phyloP scores from a whole-genome alignment of 2,329 filamentous ascomycete species.

The Fusarium neocosmosporiellum region DNA sequence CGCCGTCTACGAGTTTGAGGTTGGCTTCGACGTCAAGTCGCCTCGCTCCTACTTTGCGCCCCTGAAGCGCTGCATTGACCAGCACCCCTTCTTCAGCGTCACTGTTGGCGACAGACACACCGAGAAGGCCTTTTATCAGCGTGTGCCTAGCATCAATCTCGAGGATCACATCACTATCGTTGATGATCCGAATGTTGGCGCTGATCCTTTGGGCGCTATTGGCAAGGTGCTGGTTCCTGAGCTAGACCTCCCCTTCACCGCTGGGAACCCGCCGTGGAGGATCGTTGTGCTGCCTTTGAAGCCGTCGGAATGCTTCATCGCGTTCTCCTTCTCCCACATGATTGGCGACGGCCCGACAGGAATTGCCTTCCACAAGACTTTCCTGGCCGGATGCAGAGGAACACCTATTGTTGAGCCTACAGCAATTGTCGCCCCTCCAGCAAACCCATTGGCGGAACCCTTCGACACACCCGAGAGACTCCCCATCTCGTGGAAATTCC shows the following conservation, averaged over 20 bases:
- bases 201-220: conserved; percentile 6
- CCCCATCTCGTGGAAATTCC: conserved; percentile 38
- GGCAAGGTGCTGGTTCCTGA: conserved; percentile 20
- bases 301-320: conserved; percentile 25
- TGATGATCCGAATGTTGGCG: neutral
- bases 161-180: conserved; percentile 32
- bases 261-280: conserved; percentile 38
- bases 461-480: conserved; percentile 41
- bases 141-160: conserved; percentile 26
- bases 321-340: conserved; percentile 37
- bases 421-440: conserved; percentile 3
- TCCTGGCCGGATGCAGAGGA: conserved; percentile 24
- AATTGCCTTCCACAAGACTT: conserved; percentile 36
- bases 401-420: neutral
- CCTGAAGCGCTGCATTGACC: conserved; percentile 29
- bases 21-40: conserved; percentile 4
- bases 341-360: conserved; percentile 41
- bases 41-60: conserved; percentile 25
- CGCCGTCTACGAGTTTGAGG: conserved; percentile 29
- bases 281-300: conserved; percentile 31
- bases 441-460: conserved; percentile 17
- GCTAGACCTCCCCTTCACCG: conserved; percentile 29
- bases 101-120: conserved; percentile 30
- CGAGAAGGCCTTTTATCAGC: conserved; percentile 38
- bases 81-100: conserved; percentile 37